Percentiles rank a stretch among this genome's conserved stretches.
Conservation (phyloP, 306 rosid species). For the Senna tora region DNA sequence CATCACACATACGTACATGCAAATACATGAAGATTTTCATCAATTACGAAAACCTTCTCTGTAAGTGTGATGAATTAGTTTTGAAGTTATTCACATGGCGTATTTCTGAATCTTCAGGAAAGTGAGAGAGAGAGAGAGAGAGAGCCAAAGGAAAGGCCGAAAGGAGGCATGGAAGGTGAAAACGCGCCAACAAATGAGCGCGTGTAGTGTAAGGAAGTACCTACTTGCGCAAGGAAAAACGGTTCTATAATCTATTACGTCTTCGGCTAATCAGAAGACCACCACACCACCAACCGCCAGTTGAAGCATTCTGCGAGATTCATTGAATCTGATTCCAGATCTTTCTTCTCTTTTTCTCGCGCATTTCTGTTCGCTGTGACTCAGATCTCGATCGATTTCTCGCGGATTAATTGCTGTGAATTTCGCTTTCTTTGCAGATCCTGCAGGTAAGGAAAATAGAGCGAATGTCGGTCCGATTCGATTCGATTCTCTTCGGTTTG, state of each 20-base stretch:
- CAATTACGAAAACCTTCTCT: no score
- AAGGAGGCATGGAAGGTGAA: no score
- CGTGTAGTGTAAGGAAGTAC: no score
- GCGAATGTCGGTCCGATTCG: not conserved
- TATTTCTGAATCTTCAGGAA: no score
- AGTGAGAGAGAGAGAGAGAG: no score
- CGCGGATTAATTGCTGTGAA: not conserved
- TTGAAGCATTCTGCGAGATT: not conserved
- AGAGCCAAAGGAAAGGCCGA: no score
- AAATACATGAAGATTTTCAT: no score
- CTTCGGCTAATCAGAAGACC: not conserved
- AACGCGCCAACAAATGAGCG: no score
- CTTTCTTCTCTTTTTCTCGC: not conserved
- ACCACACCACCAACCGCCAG: not conserved
- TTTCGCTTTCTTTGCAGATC: not conserved
- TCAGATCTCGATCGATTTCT: conserved; percentile 24
- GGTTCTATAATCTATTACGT: not conserved
- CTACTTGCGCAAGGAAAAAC: not conserved
- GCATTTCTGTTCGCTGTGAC: not conserved
- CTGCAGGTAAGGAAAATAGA: not conserved
- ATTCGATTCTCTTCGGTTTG: conserved; percentile 35
- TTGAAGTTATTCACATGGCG: no score
- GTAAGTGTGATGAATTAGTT: no score
- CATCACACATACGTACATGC: no score
- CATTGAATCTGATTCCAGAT: not conserved